Evolutionary conservation across 23 red algal genomes (phyloP), one percentile per base, ranked within the genome.

Genomic region (Chondrus crispus): DNA sequence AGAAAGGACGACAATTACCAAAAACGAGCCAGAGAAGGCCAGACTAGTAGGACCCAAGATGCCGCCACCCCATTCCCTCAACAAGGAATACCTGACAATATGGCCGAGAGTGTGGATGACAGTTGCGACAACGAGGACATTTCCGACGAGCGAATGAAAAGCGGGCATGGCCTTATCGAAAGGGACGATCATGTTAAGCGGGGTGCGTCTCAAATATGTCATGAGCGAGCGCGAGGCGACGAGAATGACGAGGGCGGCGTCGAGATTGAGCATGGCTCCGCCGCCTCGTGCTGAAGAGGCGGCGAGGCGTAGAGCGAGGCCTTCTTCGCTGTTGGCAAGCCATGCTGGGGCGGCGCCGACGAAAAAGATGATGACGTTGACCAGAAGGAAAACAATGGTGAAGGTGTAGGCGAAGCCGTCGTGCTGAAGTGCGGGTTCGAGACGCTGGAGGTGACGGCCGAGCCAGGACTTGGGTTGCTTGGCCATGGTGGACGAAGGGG

Each of bases 161-260:
- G 92, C 92, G 46, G 92, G 92, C 92, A 94, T 94, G 39, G 92
- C 92, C 46, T 94, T 94, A 73, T 94, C 92, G 49, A 94, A 94
- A 24, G 92, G 92, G 37, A 94, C 92, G 74, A 88, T 73, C 82
- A 94, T 87, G 58, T 94, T 94, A 36, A 94, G 92, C 35, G 82
- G 41, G 36, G 92, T 94, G 72, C 77, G 52, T 3, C 92, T 70
- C 9, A 94, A 83, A 40, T 74, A 94, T 37, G 92, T 88, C 81
- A 94, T 77, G 20, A 87, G 74, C 26, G 74, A 73, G 33, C 92
- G 92, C 10, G 92, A 85, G 74, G 92, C 82, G 73, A 94, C 81
- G 8, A 94, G 71, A 36, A 94, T 74, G 63, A 94, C 75, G 58
- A 94, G 55, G 64, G 81, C 92, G 47, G 82, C 68, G 84, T 94